Base-by-base conservation (phyloP, 768 basidiomycete genomes). In the Myochromella boudieri region DNA sequence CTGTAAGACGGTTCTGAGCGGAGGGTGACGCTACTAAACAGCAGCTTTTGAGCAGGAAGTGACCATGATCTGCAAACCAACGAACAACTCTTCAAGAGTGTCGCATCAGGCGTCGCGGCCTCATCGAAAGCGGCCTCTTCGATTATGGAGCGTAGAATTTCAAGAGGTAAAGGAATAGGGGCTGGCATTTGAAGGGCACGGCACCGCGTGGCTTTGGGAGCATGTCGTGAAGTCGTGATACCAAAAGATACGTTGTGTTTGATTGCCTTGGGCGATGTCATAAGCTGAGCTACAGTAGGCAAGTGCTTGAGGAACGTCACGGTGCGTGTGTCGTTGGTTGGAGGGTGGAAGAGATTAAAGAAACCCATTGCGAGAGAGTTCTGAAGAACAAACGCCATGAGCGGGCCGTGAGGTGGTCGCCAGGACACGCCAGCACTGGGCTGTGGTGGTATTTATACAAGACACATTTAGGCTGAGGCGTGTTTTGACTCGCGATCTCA, bases 51-150 rank as follows among this genome's bases (percentile, higher is more conserved):
- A 0, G 82, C 75, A 22, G 75, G 68, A n/a, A 65, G 54, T 1
- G 84, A 78, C 86, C 87, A 89, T 20, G 76, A 70, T 60, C 68
- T 74, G 72, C 78, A 87, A 18, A 89, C 83, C 38, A 88, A 75
- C 2, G 84, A 68, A 56, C 78, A 84, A 37, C 72, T 62, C 41
- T 60, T 63, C 38, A 88, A 70, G 15, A 85, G 68, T 10, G 62
- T 54, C 31, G 64, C 59, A 54, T 76, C 66, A 3, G 63, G 51
- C 21, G 67, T 60, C 26, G 26, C 34, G 18, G 7, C 5, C 5
- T 70, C 64, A 39, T 71, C 64, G 32, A 69, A 65, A 44, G 70
- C 76, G 3, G 78, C 77, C 11, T 73, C 63, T 62, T 87, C 83
- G 52, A 88, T 75, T 61, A 89, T 80, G 55, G 74, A 59, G 46